These are phyloP conservation scores for Umbelopsis sp. DNA, from an alignment of 192 early-diverging fungal genomes.

Conservation along the genomic window DNA sequence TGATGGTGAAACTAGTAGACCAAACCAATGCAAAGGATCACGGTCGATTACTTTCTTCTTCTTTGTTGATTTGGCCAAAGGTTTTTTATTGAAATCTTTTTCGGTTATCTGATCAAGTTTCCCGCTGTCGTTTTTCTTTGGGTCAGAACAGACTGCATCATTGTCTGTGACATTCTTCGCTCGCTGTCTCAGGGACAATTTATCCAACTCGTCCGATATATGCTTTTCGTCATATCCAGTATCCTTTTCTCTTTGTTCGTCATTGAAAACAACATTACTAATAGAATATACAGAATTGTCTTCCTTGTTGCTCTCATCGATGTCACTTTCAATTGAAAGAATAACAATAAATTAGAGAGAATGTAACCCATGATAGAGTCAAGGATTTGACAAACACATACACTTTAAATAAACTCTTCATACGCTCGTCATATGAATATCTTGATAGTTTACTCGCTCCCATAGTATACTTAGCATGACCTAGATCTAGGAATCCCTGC, in stretches of 20 bases:
- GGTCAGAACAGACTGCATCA: background rate
- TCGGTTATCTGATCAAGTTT: background rate
- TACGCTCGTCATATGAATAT: constrained; percentile 47
- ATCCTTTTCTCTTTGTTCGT: constrained; percentile 3
- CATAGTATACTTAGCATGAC: constrained; percentile 54
- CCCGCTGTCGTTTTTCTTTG: constrained; percentile 14
- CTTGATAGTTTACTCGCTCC: constrained; percentile 36
- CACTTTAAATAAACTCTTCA: constrained; percentile 43
- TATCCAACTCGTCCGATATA: background rate
- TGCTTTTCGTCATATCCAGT: background rate
- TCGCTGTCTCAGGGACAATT: background rate
- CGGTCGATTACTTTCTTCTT: constrained; percentile 10
- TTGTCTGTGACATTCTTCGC: background rate
- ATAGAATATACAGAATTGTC: constrained; percentile 5
- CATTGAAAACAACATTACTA: background rate
- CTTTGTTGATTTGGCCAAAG: background rate
- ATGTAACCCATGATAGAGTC: background rate
- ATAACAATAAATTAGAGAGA: background rate
- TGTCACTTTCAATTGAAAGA: background rate
- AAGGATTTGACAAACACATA: constrained; percentile 20
- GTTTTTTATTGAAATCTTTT: background rate
- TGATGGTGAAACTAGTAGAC: constrained; percentile 45
- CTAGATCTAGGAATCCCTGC: constrained; percentile 43
- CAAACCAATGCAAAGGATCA: constrained; percentile 53
- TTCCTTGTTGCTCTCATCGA: background rate